Evolutionary conservation across 2,329 filamentous ascomycete species (phyloP).

Genomic region (Chrysoporthe cubensis): DNA sequence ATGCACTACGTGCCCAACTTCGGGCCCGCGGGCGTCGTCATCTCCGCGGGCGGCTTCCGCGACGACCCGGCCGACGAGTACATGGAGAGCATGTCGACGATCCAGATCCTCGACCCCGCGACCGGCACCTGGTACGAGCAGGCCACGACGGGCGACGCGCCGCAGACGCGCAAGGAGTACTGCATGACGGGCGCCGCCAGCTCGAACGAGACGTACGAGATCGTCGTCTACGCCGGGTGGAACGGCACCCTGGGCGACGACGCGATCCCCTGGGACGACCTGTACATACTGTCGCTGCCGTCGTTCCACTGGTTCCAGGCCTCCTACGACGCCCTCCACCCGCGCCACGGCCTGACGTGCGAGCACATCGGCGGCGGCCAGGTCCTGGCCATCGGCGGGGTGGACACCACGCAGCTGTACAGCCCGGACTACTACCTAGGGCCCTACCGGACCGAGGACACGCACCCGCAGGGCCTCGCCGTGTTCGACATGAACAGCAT

Average conservation of each 20-base stretch:
- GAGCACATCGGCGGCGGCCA: slow-evolving; percentile 42
- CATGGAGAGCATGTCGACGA: slow-evolving; percentile 24
- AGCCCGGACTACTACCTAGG: slow-evolving; percentile 17
- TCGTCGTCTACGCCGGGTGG: slow-evolving; percentile 35
- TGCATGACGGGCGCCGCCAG: slow-evolving; percentile 33
- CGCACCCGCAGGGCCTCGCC: slow-evolving; percentile 30
- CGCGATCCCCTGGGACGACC: slow-evolving; percentile 31
- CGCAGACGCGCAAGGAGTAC: slow-evolving; percentile 30
- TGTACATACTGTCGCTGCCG: slow-evolving; percentile 33
- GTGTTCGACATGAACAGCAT: slow-evolving; percentile 32
- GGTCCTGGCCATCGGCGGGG: slow-evolving; percentile 44
- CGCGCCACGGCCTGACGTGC: slow-evolving; percentile 32
- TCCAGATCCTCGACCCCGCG: slow-evolving; percentile 30
- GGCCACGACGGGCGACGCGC: slow-evolving; percentile 29
- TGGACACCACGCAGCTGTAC: slow-evolving; percentile 29
- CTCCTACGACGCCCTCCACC: slow-evolving; percentile 29
- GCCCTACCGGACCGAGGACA: slow-evolving; percentile 30
- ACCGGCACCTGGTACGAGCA: slow-evolving; percentile 32
- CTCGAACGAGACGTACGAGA: slow-evolving; percentile 32
- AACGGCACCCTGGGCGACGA: slow-evolving; percentile 28
- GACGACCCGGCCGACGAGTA: slow-evolving; percentile 1
- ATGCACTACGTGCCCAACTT: slow-evolving; percentile 24
- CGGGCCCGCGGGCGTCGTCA: slow-evolving; percentile 20
- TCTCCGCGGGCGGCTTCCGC: slow-evolving; percentile 7
- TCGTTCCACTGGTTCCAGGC: slow-evolving; percentile 34